Evolutionary conservation across 192 early-diverging fungal species (phyloP), one percentile per base, ranked within the genome.

Genomic region (Piromyces finnis): DNA sequence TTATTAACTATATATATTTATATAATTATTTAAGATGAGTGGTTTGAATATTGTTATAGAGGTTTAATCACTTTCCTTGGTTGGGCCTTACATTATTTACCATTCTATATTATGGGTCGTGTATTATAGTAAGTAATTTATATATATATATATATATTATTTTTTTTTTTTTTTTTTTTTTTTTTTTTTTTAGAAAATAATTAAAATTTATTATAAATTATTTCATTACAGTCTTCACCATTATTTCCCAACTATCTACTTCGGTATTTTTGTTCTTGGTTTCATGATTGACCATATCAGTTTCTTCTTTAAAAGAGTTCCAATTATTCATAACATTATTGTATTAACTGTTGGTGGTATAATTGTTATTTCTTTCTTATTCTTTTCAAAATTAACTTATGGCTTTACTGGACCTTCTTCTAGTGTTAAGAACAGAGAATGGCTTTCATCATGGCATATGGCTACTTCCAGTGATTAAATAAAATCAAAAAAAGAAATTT

Each of bases 241-340:
- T 82, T 98, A 97, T 83, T 88, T 96, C n/a, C 96, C 97, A 9
- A 92, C 96, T 14, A 87, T 97, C 16, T 97, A 95, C 86, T 93
- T 97, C 84, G 89, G 91, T 29, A 88, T 97, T 79, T 86, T 98
- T 35, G 85, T 90, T 6, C 78, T 95, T 32, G 91, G 91, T 29
- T 88, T 88, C 18, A 81, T 90, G 5, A 89, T 95, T 82, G 95
- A 99, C 84, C 83, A 95, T 77, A 81, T 90, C 29, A 92, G 94
- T 11, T 85, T 86, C 78, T 90, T 91, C 27, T 80, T 93, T 68
- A 68, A 68, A n/a, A 68, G 9, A 68, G 22, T n/a, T 68, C 51
- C 51, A 68, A 68, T 68, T 22, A 68, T 68, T 68, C 26, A 68
- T 27, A 68, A 68, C 22, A 68, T 68, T 68, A 68, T 68, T n/a